Conservation (phyloP, 1,139 yeast genomes). For the Kodamaea ohmeri region DNA sequence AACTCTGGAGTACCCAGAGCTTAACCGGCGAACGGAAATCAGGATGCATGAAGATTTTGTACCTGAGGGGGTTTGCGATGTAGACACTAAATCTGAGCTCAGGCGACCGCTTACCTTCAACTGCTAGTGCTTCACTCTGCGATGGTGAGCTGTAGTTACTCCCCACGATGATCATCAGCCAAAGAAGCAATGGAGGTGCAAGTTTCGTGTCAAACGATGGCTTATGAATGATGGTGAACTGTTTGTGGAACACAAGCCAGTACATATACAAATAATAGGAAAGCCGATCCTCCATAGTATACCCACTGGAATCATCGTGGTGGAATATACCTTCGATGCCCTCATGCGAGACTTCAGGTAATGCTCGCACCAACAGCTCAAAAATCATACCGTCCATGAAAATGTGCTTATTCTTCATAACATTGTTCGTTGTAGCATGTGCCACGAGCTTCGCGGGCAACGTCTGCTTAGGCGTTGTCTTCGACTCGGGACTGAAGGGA, state of each 20-base stretch:
- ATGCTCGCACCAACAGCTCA: conserved; percentile 19
- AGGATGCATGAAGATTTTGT: conserved; percentile 56
- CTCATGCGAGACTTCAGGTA: conserved; percentile 21
- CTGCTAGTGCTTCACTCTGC: conserved; percentile 14
- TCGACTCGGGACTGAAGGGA: conserved; percentile 18
- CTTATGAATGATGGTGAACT: conserved; percentile 57
- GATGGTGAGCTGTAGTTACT: conserved; percentile 29
- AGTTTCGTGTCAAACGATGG: conserved; percentile 59
- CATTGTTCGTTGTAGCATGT: conserved; percentile 23
- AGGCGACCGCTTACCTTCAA: conserved; percentile 21
- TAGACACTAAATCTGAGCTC: conserved; percentile 22
- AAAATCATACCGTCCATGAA: conserved; percentile 28
- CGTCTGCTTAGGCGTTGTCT: conserved; percentile 8
- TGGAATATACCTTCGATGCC: conserved; percentile 22
- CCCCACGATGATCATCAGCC: conserved; percentile 60
- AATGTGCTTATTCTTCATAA: conserved; percentile 26
- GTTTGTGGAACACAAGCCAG: conserved; percentile 63
- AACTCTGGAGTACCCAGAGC: conserved; percentile 65
- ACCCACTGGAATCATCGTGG: conserved; percentile 15
- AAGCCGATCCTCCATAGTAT: conserved; percentile 27
- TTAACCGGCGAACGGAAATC: conserved; percentile 60
- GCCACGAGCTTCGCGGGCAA: conserved; percentile 17
- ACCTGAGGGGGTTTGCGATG: conserved; percentile 62
- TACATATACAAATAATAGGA: conserved; percentile 34
- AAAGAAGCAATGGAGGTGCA: conserved; percentile 51